phyloP scores from a whole-genome alignment of 1,284 basidiomycete species.

The Trichosporon sp. region DNA sequence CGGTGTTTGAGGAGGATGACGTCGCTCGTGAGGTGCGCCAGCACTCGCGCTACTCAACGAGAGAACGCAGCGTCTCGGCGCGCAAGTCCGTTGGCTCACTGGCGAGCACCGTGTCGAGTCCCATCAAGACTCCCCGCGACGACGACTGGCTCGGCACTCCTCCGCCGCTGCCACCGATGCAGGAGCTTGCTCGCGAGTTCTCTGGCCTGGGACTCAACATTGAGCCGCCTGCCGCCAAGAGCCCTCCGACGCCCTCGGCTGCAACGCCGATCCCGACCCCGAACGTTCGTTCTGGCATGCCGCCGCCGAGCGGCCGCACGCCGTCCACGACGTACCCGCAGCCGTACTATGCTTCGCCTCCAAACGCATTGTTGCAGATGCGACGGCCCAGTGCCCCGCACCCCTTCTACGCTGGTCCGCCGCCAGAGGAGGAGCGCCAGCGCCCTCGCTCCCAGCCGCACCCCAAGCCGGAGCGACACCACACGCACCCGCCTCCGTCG shows the following conservation, averaged over 20 bases:
- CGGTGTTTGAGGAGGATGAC: conserved; percentile 11
- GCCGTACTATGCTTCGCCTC: conserved; percentile 7
- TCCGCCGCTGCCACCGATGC: conserved; percentile 12
- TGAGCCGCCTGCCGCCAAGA: not conserved
- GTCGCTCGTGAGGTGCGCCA: conserved; percentile 2
- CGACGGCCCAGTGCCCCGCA: not conserved
- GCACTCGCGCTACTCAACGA: not conserved
- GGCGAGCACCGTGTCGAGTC: conserved; percentile 1
- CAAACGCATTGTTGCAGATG: not conserved
- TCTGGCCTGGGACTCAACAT: conserved; percentile 8
- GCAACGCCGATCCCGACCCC: conserved; percentile 1
- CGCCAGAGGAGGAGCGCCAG: conserved; percentile 5
- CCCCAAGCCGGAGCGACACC: not conserved
- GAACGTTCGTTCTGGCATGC: not conserved
- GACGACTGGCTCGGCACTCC: conserved; percentile 4
- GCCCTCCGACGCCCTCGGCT: not conserved
- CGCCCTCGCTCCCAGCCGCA: not conserved
- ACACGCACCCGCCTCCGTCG: conserved; percentile 8
- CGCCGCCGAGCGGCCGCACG: not conserved
- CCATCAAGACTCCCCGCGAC: not conserved
- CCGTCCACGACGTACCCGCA: not conserved
- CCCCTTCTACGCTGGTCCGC: not conserved
- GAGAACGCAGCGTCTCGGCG: not conserved
- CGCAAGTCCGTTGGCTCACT: conserved; percentile 9
- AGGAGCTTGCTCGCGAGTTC: not conserved